phyloP scores from a whole-genome alignment of 345 rosid species.

The Eucalyptus polybractea region DNA sequence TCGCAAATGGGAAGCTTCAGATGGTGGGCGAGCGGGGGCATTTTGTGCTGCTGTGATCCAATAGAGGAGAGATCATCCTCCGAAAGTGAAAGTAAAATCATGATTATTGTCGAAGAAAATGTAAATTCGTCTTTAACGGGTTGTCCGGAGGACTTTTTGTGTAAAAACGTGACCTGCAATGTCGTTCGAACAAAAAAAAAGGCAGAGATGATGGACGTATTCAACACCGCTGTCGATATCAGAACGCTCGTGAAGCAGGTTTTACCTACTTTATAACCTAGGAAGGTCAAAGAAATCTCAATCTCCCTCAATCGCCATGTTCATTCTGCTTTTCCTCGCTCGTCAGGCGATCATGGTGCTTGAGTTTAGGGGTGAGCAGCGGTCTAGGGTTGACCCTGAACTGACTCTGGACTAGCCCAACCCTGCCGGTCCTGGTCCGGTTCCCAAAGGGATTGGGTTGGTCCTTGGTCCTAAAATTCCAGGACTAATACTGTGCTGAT shows the following conservation, averaged over 20 bases:
- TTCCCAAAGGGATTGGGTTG: too few relatives aligned
- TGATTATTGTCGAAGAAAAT: not conserved
- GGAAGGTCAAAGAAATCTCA: not conserved
- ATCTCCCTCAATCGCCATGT: not conserved
- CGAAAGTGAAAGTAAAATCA: not conserved
- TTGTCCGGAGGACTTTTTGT: not conserved
- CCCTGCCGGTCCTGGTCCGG: too few relatives aligned
- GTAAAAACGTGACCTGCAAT: not conserved
- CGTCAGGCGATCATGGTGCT: not conserved
- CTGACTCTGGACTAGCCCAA: too few relatives aligned
- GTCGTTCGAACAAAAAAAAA: not conserved
- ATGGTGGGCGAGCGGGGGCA: not conserved
- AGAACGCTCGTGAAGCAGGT: not conserved
- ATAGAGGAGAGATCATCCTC: not conserved
- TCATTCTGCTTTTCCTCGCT: not conserved
- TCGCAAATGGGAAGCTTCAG: not conserved
- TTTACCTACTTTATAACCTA: not conserved
- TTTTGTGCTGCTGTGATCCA: not conserved
- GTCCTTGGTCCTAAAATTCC: too few relatives aligned
- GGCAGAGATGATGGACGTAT: not conserved
- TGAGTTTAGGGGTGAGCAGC: too few relatives aligned
- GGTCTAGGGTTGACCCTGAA: too few relatives aligned
- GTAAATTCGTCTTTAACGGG: not conserved
- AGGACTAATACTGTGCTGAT: too few relatives aligned
- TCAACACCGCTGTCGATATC: not conserved